Percentiles rank a stretch among this genome's conserved stretches.
These are phyloP conservation scores for Globisporangium rhizosaccharum DNA, from an alignment of 352 stramenopile genomes.

Conservation along the genomic window DNA sequence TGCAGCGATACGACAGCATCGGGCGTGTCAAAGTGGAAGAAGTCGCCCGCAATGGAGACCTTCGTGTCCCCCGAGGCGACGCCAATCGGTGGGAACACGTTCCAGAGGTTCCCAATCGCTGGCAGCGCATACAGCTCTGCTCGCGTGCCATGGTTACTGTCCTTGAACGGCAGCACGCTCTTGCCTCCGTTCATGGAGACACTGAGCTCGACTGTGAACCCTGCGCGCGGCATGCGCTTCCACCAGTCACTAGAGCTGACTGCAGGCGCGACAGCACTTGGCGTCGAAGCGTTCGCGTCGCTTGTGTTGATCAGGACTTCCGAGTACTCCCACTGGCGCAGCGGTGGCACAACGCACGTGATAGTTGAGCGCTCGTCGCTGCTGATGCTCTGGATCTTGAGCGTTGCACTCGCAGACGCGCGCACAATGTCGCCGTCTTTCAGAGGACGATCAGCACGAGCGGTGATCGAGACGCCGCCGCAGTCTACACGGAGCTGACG, in stretches of 20 bases:
- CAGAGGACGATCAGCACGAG: conserved; percentile 6
- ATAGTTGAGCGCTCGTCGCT: conserved; percentile 15
- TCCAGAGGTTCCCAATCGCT: conserved; percentile 25
- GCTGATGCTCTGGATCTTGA: conserved; percentile 23
- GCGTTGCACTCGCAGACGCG: conserved; percentile 11
- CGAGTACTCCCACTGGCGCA: conserved; percentile 30
- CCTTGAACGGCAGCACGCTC: conserved; percentile 22
- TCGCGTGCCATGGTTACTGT: conserved; percentile 5
- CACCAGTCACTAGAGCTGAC: conserved; percentile 24
- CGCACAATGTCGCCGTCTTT: conserved; percentile 6
- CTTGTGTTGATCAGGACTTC: conserved; percentile 11
- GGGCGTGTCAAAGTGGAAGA: conserved; percentile 56
- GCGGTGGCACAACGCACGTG: conserved; percentile 29
- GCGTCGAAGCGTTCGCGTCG: not conserved
- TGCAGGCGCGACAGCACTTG: not conserved
- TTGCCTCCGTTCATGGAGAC: conserved; percentile 50
- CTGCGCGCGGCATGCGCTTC: conserved; percentile 22
- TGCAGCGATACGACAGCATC: conserved; percentile 41
- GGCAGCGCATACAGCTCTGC: conserved; percentile 24
- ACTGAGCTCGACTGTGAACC: conserved; percentile 25
- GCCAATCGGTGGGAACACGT: conserved; percentile 30
- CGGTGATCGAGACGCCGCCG: conserved; percentile 9
- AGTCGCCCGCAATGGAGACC: conserved; percentile 39
- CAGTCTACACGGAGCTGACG: conserved; percentile 20
- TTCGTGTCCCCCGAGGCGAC: conserved; percentile 39